Base-by-base conservation (phyloP, 805 yeast genomes). In the Peterozyma toletana region DNA sequence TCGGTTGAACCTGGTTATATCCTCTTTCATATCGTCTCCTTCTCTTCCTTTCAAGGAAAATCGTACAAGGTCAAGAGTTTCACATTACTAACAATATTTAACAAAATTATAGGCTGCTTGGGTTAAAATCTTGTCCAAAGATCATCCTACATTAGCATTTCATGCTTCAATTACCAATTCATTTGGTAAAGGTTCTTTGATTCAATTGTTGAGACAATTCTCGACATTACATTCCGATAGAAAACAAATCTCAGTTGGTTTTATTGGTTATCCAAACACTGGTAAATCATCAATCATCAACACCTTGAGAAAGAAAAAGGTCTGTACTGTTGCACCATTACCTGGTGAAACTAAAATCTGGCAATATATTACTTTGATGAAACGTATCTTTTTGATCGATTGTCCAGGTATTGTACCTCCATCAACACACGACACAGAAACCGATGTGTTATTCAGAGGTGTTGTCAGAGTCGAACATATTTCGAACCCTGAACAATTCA, bases 341-440 rank as follows among this genome's bases (percentile, higher is more conserved):
- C 99, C 99, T 30, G 99, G 99, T 63, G 99, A 91, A 62, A 91
- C 99, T 33, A 91, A 91, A 66, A 97, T 91, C 38, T 91, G 99
- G 99, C 99, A 91, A 71, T 91, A 91, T 69, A 90, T 91, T 56
- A 90, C 99, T 3, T 72, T 91, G 55, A 91, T 93, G 97, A 91
- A 91, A 73, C 78, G 91, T 52, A 91, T 91, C 42, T 91, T 90
- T 66, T 70, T 91, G 56, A 93, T 91, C 57, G 99, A 91, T 67
- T 93, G 99, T 72, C 99, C 99, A 2, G 99, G 99, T 67, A 91
- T 91, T 59, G 99, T 91, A 16, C 99, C 99, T 9, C 99, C 99
- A 27, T 85, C 95, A 14, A 61, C 80, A 29, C 88, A 82, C 56
- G 99, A 93, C 62, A 66, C 91, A 1, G 95, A 88, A 60, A 80